Conservation (phyloP, 352 stramenopile genomes). For the Pythium plurisporium region DNA sequence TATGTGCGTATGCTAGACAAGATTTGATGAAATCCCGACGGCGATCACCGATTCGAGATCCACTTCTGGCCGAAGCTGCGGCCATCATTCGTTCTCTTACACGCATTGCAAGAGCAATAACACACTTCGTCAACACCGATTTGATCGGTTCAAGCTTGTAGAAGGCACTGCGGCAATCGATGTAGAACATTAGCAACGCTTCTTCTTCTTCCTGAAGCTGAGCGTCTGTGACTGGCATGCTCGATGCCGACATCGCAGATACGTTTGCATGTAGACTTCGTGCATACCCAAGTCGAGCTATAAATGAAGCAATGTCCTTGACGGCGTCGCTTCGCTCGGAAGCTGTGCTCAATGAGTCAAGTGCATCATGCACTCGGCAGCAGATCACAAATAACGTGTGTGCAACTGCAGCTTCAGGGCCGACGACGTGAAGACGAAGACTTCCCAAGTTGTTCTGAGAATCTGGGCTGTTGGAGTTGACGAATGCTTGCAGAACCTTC, state of each 20-base stretch:
- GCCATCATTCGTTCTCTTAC: slow-evolving; percentile 31
- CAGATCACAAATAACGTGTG: slow-evolving; percentile 86
- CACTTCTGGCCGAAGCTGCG: slow-evolving; percentile 14
- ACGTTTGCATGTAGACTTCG: slow-evolving; percentile 1
- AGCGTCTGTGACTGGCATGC: slow-evolving; percentile 4
- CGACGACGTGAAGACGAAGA: slow-evolving; percentile 61
- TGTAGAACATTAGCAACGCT: slow-evolving; percentile 82
- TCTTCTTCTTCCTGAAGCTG: slow-evolving; percentile 65
- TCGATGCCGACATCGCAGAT: not conserved
- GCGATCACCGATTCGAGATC: slow-evolving; percentile 22
- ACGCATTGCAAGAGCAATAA: slow-evolving; percentile 60
- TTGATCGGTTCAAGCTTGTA: slow-evolving; percentile 85
- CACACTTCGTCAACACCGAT: slow-evolving; percentile 43
- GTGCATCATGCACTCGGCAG: slow-evolving; percentile 75
- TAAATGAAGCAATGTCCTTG: slow-evolving; percentile 78
- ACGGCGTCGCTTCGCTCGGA: slow-evolving; percentile 53
- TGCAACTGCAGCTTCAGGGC: slow-evolving; percentile 68
- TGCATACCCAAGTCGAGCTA: slow-evolving; percentile 50
- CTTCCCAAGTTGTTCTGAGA: slow-evolving; percentile 23
- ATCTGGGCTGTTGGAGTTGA: slow-evolving; percentile 25
- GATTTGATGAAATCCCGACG: slow-evolving; percentile 82
- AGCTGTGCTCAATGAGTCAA: slow-evolving; percentile 72
- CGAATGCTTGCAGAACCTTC: slow-evolving; percentile 78
- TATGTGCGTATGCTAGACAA: slow-evolving; percentile 86
- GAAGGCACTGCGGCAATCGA: slow-evolving; percentile 82